phyloP scores from a whole-genome alignment of 345 rosid species.

The Garcia nutans region DNA sequence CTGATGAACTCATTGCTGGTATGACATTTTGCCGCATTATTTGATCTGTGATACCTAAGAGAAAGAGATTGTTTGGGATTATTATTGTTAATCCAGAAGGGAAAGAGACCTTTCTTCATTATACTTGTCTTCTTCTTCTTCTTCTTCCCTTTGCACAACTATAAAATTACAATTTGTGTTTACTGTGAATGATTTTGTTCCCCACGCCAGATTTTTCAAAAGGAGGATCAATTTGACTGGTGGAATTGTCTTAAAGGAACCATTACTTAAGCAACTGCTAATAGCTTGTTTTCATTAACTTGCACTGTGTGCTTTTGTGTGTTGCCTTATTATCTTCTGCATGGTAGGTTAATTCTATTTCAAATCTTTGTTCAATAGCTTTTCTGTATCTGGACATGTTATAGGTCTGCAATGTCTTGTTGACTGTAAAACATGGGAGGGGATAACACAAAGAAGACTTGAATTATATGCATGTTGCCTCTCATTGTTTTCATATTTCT shows the following conservation, averaged over 20 bases:
- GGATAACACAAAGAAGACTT: not conserved
- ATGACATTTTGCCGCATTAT: not conserved
- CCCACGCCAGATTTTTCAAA: too few relatives aligned
- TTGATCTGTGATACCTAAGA: not conserved
- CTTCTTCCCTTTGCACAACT: too few relatives aligned
- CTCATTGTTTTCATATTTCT: not conserved
- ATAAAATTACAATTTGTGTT: not conserved
- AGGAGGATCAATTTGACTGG: not conserved
- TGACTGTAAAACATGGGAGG: not conserved
- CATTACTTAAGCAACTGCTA: not conserved
- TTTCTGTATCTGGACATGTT: not conserved
- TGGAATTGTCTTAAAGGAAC: not conserved
- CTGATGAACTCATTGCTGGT: slow-evolving; percentile 13
- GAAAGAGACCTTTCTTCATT: not conserved
- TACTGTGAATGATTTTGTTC: not conserved
- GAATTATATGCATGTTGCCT: not conserved
- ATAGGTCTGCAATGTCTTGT: not conserved
- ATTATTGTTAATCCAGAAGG: not conserved
- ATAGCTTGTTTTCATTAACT: not conserved
- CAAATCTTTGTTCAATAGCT: not conserved
- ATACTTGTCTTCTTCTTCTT: too few relatives aligned
- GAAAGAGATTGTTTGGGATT: not conserved
- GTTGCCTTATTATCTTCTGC: not conserved
- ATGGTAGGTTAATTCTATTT: not conserved
- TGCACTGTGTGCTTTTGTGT: not conserved